Evolutionary conservation across 1,284 basidiomycete species (phyloP), one percentile per base, ranked within the genome.

Genomic region (Agroathelia rolfsii): DNA sequence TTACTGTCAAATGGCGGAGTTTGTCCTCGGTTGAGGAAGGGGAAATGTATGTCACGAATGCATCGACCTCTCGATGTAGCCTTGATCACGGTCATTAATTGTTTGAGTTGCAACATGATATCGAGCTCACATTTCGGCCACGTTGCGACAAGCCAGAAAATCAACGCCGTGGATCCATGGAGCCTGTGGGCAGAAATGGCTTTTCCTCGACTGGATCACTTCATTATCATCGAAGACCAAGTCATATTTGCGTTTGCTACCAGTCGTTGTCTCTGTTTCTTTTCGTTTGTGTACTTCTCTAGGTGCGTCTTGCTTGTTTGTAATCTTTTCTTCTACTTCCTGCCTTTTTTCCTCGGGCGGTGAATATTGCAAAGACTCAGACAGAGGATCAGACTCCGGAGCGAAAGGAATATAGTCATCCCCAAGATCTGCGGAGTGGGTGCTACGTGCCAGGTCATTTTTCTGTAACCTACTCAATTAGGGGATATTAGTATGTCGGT

Each of bases 11-110:
- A 22, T 75, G 64, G 25, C 93, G 77, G 5, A 88, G 66, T 48
- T 88, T 83, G 50, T 95, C 85, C 51, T 98, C 94, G 4, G 72
- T 66, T 2, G 67, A 68, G 0, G 87, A 83, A 0, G 94, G 94
- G 0, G 85, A 83, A 53, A 97, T 86, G 67, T 89, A 95, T 3
- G 71, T 56, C 12, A 85, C 76, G 49, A 90, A 97, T 0, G 89
- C 83, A 38, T 76, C 66, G 7, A 93, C 83, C 53, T 96, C 92
- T 21, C 64, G 60, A 49, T 92, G 86, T 33, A 95, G 55, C 67
- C 90, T 86, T 17, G 12, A 27, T 35, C 24, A 24, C 17, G 13
- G 25, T 12, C 13, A 31, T 42, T 34, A 41, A 30, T 23, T 12
- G 24, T 21, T 13, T 38, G n/a, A 28, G 24, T 20, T 6, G 13